Base-by-base conservation (phyloP, 768 basidiomycete species). In the Fistulinella prunicolor region DNA sequence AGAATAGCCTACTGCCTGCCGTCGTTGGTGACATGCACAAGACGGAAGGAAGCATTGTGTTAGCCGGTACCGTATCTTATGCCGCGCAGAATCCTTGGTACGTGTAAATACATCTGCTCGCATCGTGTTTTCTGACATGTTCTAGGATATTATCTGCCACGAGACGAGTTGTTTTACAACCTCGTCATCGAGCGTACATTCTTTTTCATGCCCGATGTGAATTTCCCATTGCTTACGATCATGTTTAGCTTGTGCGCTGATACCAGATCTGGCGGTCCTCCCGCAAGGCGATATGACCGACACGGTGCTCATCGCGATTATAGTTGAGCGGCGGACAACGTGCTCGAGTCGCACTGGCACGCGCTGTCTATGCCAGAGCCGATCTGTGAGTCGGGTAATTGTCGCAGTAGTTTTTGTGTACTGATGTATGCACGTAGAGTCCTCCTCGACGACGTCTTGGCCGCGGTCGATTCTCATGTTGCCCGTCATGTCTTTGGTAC, bases 381-480 rank as follows among this genome's bases (percentile, higher is more conserved):
- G 94, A 98, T 64, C 64, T 96, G 80, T 92, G 57, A 59, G 82
- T 66, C 4, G 14, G 22, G 5, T 12, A 5, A 34, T 12, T 5
- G 9, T 13, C 9, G 32, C 12, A 34, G 32, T 12, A n/a, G 23
- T 17, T 13, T 1, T 19, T 20, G 44, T 3, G 38, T 47, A 6
- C 34, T 57, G 36, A 56, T 34, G 13, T 19, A 4, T 30, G 2
- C 4, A 2, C 3, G 12, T 49, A 86, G 85, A 24, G 72, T 87
- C 40, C 76, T 97, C 2, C n/a, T n/a, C n/a, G 95, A 97, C 56
- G 94, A 98, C 53, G 92, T 92, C 35, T 76, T 97, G 28, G 85
- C 89, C 23, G 86, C 86, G 14, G 83, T 90, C 6, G 89, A 90
- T 57, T 81, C 86, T n/a, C 89, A 92, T 65, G 90, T 92, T 32